Base-by-base conservation (phyloP, 805 yeast species). In the Saccharomycopsis selenospora region DNA sequence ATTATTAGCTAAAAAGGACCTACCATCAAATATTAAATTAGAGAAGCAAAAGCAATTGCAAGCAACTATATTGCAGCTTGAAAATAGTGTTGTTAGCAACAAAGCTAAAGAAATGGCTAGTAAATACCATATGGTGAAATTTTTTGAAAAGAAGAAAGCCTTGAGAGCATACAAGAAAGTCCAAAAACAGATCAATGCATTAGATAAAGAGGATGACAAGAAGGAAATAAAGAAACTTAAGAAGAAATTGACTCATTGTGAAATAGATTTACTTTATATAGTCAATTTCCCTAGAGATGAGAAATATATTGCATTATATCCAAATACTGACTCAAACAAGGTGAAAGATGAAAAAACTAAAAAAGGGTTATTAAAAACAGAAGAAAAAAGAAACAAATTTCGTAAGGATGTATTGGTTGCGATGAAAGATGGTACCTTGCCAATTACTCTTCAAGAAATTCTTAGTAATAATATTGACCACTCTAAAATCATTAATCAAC, bases 41-140 rank as follows among this genome's bases (percentile, higher is more conserved):
- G 84, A 82, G 43, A 83, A 86, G 55, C 93, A 87, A 64, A 77
- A 95, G 64, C 83, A 85, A 1, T 65, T 87, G 47, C 77, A 75
- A 43, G 86, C 87, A 1, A 65, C 84, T 52, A 70, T 74, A 45
- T 65, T 70, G 3, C 89, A 85, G 59, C 68, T 85, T 47, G 68
- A 68, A 42, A 69, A 70, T 36, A 75, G 77, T 14, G 71, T 73
- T 51, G 52, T 63, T 33, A 65, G 66, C 26, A 66, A 69, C 42
- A 71, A 68, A 55, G 75, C 76, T 14, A 75, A 72, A 54, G 71
- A 74, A 46, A 66, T 71, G 36, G 77, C 87, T 10, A 75, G 80
- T 56, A 85, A 82, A 66, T 93, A 93, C 63, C 96, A 88, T 61
- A 89, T 88, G 90, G 88, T 93, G 43, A 76, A 91, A 56, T 93